Conservation (phyloP, 164 flowering plant genomes). For the Protea cynaroides region DNA sequence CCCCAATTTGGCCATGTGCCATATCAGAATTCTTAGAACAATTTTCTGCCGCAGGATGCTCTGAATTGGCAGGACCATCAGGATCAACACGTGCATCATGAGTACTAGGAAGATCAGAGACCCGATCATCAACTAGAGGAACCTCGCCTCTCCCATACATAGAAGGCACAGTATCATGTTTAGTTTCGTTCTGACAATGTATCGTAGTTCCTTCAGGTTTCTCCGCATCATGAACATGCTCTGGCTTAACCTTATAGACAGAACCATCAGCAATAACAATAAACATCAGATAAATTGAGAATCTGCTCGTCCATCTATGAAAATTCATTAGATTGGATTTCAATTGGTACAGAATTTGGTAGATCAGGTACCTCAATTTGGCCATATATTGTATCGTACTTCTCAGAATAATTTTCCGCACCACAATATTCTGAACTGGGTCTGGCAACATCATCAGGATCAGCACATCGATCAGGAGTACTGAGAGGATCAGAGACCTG, state of each 20-base stretch:
- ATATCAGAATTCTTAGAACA: background rate
- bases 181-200: no score
- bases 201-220: no score
- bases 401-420: no score
- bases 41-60: background rate
- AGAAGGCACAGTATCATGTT: no score
- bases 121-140: background rate
- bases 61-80: background rate
- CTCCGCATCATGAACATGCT: no score
- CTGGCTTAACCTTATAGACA: background rate
- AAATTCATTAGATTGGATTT: background rate
- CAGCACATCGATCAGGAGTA: no score
- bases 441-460: no score
- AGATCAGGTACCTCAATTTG: background rate
- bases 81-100: constrained; percentile 2
- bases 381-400: no score
- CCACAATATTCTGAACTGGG: no score
- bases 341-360: background rate
- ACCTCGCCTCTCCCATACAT: no score
- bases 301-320: background rate
- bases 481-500: no score
- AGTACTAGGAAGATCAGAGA: background rate
- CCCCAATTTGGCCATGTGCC: background rate
- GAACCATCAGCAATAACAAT: background rate
- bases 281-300: background rate